Conservation (phyloP, 106 monocot genomes). For the Dioscorea alata region DNA sequence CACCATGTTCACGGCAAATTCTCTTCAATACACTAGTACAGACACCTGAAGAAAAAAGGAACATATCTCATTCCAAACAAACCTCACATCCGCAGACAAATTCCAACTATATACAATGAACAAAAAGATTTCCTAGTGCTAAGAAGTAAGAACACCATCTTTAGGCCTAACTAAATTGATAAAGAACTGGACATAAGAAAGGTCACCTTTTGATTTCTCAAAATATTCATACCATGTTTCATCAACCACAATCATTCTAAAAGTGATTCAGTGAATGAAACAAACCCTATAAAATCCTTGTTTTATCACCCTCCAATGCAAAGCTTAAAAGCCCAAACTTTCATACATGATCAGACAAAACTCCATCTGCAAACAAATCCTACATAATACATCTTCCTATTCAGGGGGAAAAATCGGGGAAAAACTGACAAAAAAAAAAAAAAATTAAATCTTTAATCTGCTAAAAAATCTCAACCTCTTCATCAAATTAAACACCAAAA, state of each 20-base stretch:
- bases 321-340: too few relatives aligned
- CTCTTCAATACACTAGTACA: conserved; percentile 90
- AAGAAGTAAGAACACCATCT: too few relatives aligned
- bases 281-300: too few relatives aligned
- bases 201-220: not conserved
- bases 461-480: not conserved
- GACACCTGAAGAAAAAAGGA: conserved; percentile 45
- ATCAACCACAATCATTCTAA: not conserved
- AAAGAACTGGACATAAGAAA: not conserved
- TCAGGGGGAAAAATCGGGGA: too few relatives aligned
- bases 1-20: conserved; percentile 73
- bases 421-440: not conserved
- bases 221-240: not conserved
- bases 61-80: not conserved
- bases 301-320: too few relatives aligned
- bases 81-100: not conserved
- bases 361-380: too few relatives aligned
- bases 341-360: too few relatives aligned
- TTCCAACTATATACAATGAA: not conserved
- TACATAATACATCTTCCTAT: too few relatives aligned
- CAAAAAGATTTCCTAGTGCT: not conserved
- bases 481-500: not conserved
- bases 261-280: not conserved
- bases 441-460: not conserved
- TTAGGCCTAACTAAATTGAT: not conserved